Evolutionary conservation across 331 rosid genomes (phyloP), one percentile per base, ranked within the genome.

Genomic region (Quercus tomentella): DNA sequence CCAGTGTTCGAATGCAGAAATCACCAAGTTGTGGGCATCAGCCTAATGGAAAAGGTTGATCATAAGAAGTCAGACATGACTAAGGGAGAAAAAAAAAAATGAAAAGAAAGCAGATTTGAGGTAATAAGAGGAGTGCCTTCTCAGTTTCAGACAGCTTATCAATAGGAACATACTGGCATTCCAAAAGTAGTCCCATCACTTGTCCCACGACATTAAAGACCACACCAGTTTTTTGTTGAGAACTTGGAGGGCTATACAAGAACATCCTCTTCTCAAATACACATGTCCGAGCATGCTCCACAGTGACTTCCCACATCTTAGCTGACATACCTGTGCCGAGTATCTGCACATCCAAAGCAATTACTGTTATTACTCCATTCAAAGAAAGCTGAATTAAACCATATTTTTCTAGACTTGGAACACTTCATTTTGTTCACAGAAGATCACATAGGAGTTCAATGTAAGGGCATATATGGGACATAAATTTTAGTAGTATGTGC

Each of bases 241-340:
- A 88, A 78, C 77, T 52, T 26, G 85, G 74, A 77, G 90, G 86
- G 77, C 76, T 75, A 81, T 92, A 86, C 76, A 91, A 43, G 37
- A 61, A 77, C 73, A 86, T 81, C 79, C 77, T 80, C 54, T 75
- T 66, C 80, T 91, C 98, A 28, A 90, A 88, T 69, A 83, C 72
- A 72, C 99, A 96, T 61, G 94, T 96, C 82, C 91, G 89, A 57
- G 99, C 98, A 89, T 96, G 99, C 83, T 96, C 98, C 77, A 91
- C 88, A 4, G 93, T 93, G 77, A 88, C 88, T 82, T 96, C 98
- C 99, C 99, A 96, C 98, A 96, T 96, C 92, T 96, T 96, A 68
- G 97, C 84, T 26, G 99, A 93, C 99, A 96, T 96, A 60, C 99
- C 99, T 9, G 97, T 85, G 49, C 99, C 98, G 71, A 96, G 87